Evolutionary conservation across 2,329 filamentous ascomycete genomes (phyloP).

Genomic region (Ophioceras dolichostomum): DNA sequence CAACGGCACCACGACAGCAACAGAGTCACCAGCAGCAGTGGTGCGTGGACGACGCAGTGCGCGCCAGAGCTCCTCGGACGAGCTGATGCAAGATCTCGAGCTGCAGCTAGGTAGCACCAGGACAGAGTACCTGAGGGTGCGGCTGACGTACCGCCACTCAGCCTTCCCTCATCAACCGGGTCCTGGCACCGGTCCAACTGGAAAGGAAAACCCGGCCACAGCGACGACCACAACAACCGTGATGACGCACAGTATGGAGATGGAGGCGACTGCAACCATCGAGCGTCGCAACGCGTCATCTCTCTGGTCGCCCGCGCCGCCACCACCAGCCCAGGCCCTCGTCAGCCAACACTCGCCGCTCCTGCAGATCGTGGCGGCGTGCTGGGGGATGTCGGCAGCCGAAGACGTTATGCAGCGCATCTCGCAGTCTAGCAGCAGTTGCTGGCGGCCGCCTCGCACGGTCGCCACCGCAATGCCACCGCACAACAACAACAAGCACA

Average conservation of each 20-base stretch:
- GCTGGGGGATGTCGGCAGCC: constrained; percentile 35
- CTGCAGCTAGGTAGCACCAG: constrained; percentile 35
- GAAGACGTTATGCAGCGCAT: constrained; percentile 25
- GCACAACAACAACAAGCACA: constrained; percentile 2
- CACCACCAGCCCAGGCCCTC: constrained; percentile 21
- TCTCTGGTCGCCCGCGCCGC: constrained; percentile 34
- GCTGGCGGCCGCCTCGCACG: too few species aligned
- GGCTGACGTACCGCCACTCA: constrained; percentile 42
- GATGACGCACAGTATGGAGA: constrained; percentile 28
- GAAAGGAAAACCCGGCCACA: background rate
- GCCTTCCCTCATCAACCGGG: constrained; percentile 31
- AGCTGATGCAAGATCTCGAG: constrained; percentile 47
- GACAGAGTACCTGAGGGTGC: constrained; percentile 37
- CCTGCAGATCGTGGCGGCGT: constrained; percentile 29
- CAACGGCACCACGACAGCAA: constrained; percentile 1
- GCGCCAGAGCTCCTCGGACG: constrained; percentile 25
- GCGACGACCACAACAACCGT: constrained; percentile 4
- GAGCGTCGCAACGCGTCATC: constrained; percentile 34
- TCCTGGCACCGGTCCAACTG: too few species aligned
- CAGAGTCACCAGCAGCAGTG: constrained; percentile 16
- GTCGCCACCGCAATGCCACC: too few species aligned
- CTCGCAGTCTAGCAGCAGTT: background rate
- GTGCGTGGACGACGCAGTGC: background rate
- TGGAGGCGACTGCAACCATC: constrained; percentile 36
- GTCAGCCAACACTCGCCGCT: constrained; percentile 24